Conservation (phyloP, 1,139 yeast species). For the Yamadazyma blattariae region DNA sequence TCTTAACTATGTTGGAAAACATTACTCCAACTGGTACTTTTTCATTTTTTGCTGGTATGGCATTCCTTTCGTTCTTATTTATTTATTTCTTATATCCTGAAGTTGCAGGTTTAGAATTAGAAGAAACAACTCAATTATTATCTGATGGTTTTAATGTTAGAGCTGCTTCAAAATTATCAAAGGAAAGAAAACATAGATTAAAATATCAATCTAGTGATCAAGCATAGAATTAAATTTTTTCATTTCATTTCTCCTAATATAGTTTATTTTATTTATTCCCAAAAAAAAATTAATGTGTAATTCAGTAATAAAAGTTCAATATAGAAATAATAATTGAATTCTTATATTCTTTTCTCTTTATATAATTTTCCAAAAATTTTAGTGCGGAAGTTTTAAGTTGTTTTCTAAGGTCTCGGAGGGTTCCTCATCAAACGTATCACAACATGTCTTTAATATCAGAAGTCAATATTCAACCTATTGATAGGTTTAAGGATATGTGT, state of each 20-base stretch:
- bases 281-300: neutral
- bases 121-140: slow-evolving; percentile 81
- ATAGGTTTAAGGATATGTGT: slow-evolving; percentile 27
- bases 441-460: slow-evolving; percentile 5
- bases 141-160: slow-evolving; percentile 82
- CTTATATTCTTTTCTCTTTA: no score
- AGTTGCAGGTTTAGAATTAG: slow-evolving; percentile 83
- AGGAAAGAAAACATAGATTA: slow-evolving; percentile 31
- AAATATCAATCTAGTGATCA: slow-evolving; percentile 9
- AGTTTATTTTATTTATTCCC: neutral
- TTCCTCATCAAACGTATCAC: no score
- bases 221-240: no score
- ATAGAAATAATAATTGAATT: no score
- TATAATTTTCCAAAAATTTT: no score
- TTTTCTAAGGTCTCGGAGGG: no score
- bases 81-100: slow-evolving; percentile 89
- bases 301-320: no score
- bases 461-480: slow-evolving; percentile 11
- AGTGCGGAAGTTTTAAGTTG: no score
- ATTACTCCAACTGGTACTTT: slow-evolving; percentile 96
- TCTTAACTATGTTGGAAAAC: slow-evolving; percentile 87
- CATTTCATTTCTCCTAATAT: no score
- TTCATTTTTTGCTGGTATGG: slow-evolving; percentile 81
- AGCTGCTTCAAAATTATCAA: slow-evolving; percentile 64
- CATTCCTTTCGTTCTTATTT: slow-evolving; percentile 66